Conservation (phyloP, 78 protist genomes). For the Speleostelium caveatum region DNA sequence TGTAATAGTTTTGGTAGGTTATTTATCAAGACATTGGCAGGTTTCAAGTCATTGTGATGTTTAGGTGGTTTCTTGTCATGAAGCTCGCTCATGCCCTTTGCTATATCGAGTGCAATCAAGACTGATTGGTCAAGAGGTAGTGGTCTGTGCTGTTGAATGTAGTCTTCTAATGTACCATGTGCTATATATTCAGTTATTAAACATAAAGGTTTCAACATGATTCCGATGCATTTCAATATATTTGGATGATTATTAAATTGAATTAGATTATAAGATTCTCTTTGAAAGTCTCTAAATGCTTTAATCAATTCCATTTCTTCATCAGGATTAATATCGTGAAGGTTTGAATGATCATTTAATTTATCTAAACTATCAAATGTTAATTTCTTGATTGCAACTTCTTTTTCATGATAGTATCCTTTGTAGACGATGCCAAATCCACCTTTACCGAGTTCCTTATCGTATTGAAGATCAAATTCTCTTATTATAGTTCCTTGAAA, state of each 20-base stretch:
- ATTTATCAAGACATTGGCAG: conserved; percentile 75
- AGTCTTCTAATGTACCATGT: conserved; percentile 8
- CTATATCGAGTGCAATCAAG: conserved; percentile 68
- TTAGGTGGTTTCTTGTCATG: conserved; percentile 77
- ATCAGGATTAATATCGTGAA: neutral
- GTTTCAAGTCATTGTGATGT: conserved; percentile 88
- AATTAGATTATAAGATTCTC: conserved; percentile 1
- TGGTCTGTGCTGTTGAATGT: neutral
- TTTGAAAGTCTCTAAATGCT: conserved; percentile 24
- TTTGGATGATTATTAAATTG: neutral
- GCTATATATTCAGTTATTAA: conserved; percentile 21
- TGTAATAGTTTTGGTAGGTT: neutral
- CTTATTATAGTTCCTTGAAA: neutral
- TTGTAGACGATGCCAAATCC: conserved; percentile 38
- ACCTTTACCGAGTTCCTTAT: conserved; percentile 33
- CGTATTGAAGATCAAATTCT: neutral
- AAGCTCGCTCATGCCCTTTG: conserved; percentile 82
- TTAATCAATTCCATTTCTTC: conserved; percentile 31
- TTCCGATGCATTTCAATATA: conserved; percentile 7
- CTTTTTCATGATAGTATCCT: neutral
- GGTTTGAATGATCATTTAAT: neutral
- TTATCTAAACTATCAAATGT: neutral
- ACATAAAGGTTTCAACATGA: conserved; percentile 9
- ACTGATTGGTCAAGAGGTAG: conserved; percentile 3
- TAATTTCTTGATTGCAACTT: conserved; percentile 31